Evolutionary conservation across 257 asterid genomes (phyloP).

Genomic region (Fraxinus cuspidata): DNA sequence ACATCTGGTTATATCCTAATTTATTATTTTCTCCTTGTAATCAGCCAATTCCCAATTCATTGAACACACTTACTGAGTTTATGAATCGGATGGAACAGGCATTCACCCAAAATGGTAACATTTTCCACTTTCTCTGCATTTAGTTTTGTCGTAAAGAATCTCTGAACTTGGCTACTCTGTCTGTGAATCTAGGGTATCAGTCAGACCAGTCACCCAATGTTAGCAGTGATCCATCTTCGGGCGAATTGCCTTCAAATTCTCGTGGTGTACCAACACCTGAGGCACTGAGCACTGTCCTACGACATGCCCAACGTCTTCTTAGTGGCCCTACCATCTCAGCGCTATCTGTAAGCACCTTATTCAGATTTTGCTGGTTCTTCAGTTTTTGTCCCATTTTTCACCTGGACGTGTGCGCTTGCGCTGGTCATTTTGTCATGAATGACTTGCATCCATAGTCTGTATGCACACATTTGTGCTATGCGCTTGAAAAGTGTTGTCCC

Average conservation of each 20-base stretch:
- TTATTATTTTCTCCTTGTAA: constrained; percentile 20
- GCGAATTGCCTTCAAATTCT: constrained; percentile 59
- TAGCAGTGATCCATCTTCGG: constrained; percentile 37
- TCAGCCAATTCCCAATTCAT: constrained; percentile 93
- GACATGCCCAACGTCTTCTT: constrained; percentile 69
- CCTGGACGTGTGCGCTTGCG: too few relatives aligned
- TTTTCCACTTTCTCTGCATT: constrained; percentile 16
- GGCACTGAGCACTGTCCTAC: constrained; percentile 62
- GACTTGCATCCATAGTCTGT: background rate
- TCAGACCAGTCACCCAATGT: constrained; percentile 49
- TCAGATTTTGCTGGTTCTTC: background rate
- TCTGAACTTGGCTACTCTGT: constrained; percentile 14
- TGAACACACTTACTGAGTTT: constrained; percentile 77
- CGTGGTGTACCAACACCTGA: constrained; percentile 68
- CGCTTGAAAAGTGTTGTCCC: constrained; percentile 1
- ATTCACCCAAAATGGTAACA: constrained; percentile 64
- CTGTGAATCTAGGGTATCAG: constrained; percentile 45
- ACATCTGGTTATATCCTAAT: constrained; percentile 22
- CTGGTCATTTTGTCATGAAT: background rate
- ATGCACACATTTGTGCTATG: background rate
- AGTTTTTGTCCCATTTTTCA: background rate
- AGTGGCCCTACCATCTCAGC: constrained; percentile 68
- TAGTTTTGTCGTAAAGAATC: constrained; percentile 14
- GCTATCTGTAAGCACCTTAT: constrained; percentile 66
- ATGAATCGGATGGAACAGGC: constrained; percentile 78